A percentile compares a stretch with the other conserved stretches of the same genome.
These are phyloP conservation scores for Terana coerulea DNA, from an alignment of 768 basidiomycete species.

Conservation along the genomic window DNA sequence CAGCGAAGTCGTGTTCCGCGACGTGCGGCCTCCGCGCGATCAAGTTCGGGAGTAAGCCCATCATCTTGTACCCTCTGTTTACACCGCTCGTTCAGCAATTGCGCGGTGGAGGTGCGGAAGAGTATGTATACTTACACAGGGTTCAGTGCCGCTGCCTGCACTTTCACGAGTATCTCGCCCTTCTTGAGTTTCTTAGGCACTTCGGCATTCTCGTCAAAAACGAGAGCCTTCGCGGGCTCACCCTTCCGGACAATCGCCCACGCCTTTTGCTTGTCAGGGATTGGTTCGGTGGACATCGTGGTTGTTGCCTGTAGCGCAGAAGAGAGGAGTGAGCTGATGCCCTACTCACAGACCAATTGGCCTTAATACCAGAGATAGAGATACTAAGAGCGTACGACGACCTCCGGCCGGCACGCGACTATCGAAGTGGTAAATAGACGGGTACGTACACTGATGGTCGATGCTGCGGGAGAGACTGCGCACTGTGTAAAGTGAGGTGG, in stretches of 20 bases:
- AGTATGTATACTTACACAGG: conserved; percentile 46
- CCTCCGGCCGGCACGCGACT: no score
- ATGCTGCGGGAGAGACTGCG: no score
- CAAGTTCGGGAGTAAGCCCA: conserved; percentile 45
- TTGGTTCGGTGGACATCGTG: no score
- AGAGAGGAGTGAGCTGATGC: no score
- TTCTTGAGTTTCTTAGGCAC: conserved; percentile 30
- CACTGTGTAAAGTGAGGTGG: no score
- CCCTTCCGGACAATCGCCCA: conserved; percentile 29
- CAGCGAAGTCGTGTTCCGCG: conserved; percentile 62
- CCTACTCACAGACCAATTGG: no score
- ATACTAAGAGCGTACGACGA: no score
- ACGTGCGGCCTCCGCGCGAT: conserved; percentile 45
- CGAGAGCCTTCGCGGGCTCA: conserved; percentile 26
- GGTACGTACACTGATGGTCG: no score
- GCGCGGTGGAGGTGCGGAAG: not conserved
- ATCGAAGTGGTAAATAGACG: no score
- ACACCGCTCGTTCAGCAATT: not conserved
- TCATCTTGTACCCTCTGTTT: conserved; percentile 55
- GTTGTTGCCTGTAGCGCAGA: no score
- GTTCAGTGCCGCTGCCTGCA: conserved; percentile 60
- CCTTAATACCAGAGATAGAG: no score
- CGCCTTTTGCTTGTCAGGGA: conserved; percentile 19
- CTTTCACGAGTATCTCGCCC: conserved; percentile 47
- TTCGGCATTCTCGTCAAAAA: conserved; percentile 23